phyloP scores from a whole-genome alignment of 2,329 filamentous ascomycete genomes.

The Scopulariopsis brevicaulis region DNA sequence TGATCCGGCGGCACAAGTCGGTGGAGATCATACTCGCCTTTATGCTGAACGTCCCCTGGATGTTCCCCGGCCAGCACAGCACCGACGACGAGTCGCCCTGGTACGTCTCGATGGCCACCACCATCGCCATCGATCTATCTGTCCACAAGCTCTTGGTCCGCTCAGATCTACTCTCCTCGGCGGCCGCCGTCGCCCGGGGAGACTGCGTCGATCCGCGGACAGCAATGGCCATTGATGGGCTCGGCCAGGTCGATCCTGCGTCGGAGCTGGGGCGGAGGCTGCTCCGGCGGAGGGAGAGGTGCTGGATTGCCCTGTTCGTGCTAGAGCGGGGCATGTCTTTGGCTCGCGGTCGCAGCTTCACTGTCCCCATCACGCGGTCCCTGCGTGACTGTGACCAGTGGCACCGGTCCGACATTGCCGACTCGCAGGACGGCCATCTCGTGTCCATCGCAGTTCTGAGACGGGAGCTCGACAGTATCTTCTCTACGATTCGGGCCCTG shows the following conservation, averaged over 20 bases:
- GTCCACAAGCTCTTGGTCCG: slow-evolving; percentile 59
- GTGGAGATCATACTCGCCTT: slow-evolving; percentile 66
- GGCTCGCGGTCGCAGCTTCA: slow-evolving; percentile 57
- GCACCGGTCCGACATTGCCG: slow-evolving; percentile 52
- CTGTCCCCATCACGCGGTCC: slow-evolving; percentile 53
- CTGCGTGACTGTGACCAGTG: slow-evolving; percentile 58
- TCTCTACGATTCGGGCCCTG: slow-evolving; percentile 43
- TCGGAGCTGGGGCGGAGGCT: slow-evolving; percentile 51
- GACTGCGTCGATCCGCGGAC: slow-evolving; percentile 58
- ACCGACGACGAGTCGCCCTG: slow-evolving; percentile 64
- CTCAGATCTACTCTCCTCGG: slow-evolving; percentile 31
- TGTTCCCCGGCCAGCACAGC: slow-evolving; percentile 55
- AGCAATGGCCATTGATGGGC: slow-evolving; percentile 57
- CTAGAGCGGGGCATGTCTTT: slow-evolving; percentile 61
- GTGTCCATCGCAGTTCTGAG: slow-evolving; percentile 61
- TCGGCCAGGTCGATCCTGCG: slow-evolving; percentile 46
- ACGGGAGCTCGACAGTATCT: slow-evolving; percentile 49
- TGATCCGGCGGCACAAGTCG: slow-evolving; percentile 50
- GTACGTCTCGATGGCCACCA: slow-evolving; percentile 59
- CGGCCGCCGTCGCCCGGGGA: slow-evolving; percentile 37
- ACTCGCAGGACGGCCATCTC: slow-evolving; percentile 58
- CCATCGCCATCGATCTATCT: slow-evolving; percentile 57
- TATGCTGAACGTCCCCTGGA: slow-evolving; percentile 68
- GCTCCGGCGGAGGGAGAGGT: slow-evolving; percentile 53
- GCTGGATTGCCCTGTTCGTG: slow-evolving; percentile 63